Evolutionary conservation across 1,284 basidiomycete genomes (phyloP), one percentile per base, ranked within the genome.

Genomic region (Exobasidium cylindrosporum): DNA sequence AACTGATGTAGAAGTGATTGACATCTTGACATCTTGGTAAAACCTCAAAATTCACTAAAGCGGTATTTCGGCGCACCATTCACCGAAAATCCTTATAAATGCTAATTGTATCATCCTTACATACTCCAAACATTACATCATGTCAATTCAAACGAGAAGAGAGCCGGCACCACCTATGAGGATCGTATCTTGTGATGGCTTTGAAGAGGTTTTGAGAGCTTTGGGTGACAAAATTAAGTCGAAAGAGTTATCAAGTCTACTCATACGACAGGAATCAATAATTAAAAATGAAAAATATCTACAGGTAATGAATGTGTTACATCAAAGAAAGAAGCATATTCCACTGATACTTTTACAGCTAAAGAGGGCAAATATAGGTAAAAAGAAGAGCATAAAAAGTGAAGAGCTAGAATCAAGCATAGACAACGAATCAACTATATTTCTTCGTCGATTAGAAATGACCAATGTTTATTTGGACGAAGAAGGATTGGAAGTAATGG

Each of bases 131-230:
- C n/a, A n/a, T n/a, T n/a, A n/a, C 47, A 14, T 24, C 47, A 50
- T 24, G 47, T 24, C 47, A 24, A 7, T 24, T 30, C 47, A n/a
- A 10, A 6, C n/a, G 7, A 23, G 47, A 28, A 4, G 21, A n/a
- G 54, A 55, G 40, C 32, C 3, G 31, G 54, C 54, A 14, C 40
- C 54, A 13, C 21, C 54, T 2, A 44, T 35, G 54, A 17, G 54
- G 26, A 21, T 35, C 17, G 26, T 44, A 13, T 30, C n/a, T 40
- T n/a, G 21, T 6, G 26, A n/a, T 29, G 30, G 13, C 3, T 50
- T 50, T 24, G 54, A 30, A 35, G 32, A 55, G 14, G 54, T 28
- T 21, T 35, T 55, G 32, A 55, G 23, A 55, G 54, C n/a, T 10
- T n/a, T 30, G 23, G 14, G 14, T 30, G n/a, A 50, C 23, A 21